These are phyloP conservation scores for Aspergillus puulaauensis DNA, from an alignment of 2,329 filamentous ascomycete genomes.

Conservation along the genomic window DNA sequence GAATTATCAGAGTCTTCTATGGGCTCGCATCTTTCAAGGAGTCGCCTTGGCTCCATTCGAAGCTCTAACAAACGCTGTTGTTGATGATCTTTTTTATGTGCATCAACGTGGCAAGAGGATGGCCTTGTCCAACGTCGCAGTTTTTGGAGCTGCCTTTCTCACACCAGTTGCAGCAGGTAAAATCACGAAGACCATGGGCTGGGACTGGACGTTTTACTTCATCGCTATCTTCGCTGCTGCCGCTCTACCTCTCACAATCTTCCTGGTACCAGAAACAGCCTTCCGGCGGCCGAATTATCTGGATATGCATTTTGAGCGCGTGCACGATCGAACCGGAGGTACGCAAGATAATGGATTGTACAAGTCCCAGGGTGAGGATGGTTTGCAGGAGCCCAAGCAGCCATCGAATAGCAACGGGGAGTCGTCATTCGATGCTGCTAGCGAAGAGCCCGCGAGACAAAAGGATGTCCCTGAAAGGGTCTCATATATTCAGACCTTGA, in stretches of 20 bases:
- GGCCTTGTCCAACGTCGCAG: slow-evolving; percentile 72
- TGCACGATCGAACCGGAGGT: slow-evolving; percentile 20
- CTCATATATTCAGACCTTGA: slow-evolving; percentile 61
- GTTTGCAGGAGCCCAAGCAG: slow-evolving; percentile 11
- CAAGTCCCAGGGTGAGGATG: background rate
- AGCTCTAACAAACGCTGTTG: slow-evolving; percentile 80
- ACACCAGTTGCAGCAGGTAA: slow-evolving; percentile 90
- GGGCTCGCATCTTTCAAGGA: slow-evolving; percentile 80
- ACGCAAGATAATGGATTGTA: slow-evolving; percentile 10
- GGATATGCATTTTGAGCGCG: slow-evolving; percentile 65
- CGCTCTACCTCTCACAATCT: slow-evolving; percentile 68
- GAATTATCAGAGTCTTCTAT: slow-evolving; percentile 71
- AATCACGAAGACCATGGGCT: slow-evolving; percentile 73
- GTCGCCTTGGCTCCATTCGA: slow-evolving; percentile 87
- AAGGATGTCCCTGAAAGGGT: slow-evolving; percentile 46
- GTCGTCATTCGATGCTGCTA: background rate
- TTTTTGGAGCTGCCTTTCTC: slow-evolving; percentile 70
- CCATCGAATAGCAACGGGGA: background rate
- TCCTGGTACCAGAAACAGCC: slow-evolving; percentile 83
- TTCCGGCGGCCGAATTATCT: slow-evolving; percentile 66
- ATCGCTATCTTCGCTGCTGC: slow-evolving; percentile 77
- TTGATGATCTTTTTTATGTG: slow-evolving; percentile 88
- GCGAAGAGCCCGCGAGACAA: slow-evolving; percentile 7
- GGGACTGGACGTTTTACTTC: slow-evolving; percentile 86
- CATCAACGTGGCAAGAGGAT: slow-evolving; percentile 83